Base-by-base conservation (phyloP, 2,329 filamentous ascomycete genomes). In the Teratosphaeriaceae sp. region DNA sequence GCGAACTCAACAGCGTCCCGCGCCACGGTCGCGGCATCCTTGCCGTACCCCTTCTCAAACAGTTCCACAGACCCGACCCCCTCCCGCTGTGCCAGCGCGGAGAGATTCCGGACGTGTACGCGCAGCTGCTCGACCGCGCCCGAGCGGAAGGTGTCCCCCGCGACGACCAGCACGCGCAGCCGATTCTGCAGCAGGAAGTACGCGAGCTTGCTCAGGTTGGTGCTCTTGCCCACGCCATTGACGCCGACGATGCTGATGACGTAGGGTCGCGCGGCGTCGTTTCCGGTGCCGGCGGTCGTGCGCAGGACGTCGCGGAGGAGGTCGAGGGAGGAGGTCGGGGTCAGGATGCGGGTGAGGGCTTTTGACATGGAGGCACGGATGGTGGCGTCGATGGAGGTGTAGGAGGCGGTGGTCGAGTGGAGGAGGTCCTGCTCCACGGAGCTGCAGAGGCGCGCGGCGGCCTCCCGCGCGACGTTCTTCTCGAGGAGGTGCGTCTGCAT, bases 171-270 rank as follows among this genome's bases (percentile, higher is more conserved):
- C 13, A 98, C 88, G 60, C 85, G 85, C 72, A 95, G 94, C 63
- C 94, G 89, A 72, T 98, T 98, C 66, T 98, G 90, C 23, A 98
- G 74, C 27, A 98, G 74, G 71, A 98, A 98, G 69, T 92, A 98
- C 65, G 89, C 94, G 53, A 98, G 95, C 67, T 98, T 98, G 65
- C 87, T 90, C 27, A 98, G 75, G 62, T 96, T 97, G 40, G 92
- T 98, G 13, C 89, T 96, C 70, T 98, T 98, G 60, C 92, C 92
- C 27, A 98, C 92, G 42, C 92, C 92, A 64, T 98, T 98, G 62
- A 98, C 92, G 49, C 92, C 92, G 33, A 98, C 92, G 48, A 98
- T 95, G 44, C 88, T 96, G 62, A 98, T 94, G 58, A 97, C 90
- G 62, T 97, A 98, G 33, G 92, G 92, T 3, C 92, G 83, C 1